A percentile compares a stretch with the other conserved stretches of the same genome.
These are phyloP conservation scores for Aureobasidium namibiae DNA, from an alignment of 2,329 filamentous ascomycete species.

Conservation along the genomic window DNA sequence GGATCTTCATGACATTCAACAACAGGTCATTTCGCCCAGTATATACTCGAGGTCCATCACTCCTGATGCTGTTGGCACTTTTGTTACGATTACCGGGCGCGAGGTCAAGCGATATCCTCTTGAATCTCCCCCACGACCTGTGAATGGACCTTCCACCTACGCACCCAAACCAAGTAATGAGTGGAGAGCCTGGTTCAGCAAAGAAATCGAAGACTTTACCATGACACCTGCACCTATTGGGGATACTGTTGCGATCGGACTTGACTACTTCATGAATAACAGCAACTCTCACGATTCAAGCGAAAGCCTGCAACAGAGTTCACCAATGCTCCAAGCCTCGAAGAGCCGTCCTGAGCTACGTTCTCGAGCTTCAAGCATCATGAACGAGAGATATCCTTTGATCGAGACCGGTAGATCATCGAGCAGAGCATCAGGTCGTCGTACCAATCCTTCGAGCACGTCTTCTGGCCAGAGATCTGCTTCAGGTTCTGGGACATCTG, in stretches of 20 bases:
- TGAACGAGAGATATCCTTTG: constrained; percentile 39
- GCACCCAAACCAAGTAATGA: constrained; percentile 32
- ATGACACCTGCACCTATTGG: constrained; percentile 20
- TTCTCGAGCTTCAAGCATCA: constrained; percentile 25
- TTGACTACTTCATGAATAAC: neutral
- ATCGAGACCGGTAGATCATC: constrained; percentile 28
- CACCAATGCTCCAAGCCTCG: constrained; percentile 8
- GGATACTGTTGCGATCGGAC: constrained; percentile 22
- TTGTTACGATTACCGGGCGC: constrained; percentile 36
- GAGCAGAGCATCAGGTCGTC: constrained; percentile 14
- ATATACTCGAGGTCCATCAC: constrained; percentile 37
- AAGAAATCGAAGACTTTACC: constrained; percentile 34
- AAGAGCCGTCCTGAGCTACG: constrained; percentile 16
- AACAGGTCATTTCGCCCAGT: constrained; percentile 35
- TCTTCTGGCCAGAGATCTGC: neutral
- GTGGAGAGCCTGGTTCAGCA: constrained; percentile 40
- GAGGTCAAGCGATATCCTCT: constrained; percentile 36
- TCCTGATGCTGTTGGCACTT: constrained; percentile 25
- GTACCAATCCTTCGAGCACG: neutral
- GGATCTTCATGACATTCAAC: constrained; percentile 6
- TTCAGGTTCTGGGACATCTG: neutral
- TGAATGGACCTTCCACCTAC: constrained; percentile 15
- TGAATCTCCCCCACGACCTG: constrained; percentile 15
- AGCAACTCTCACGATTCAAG: neutral
- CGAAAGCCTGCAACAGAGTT: constrained; percentile 12